Percentiles rank a stretch among this genome's conserved stretches.
phyloP scores from a whole-genome alignment of 495 filamentous ascomycete genomes.

The Aspergillus haitiensis region DNA sequence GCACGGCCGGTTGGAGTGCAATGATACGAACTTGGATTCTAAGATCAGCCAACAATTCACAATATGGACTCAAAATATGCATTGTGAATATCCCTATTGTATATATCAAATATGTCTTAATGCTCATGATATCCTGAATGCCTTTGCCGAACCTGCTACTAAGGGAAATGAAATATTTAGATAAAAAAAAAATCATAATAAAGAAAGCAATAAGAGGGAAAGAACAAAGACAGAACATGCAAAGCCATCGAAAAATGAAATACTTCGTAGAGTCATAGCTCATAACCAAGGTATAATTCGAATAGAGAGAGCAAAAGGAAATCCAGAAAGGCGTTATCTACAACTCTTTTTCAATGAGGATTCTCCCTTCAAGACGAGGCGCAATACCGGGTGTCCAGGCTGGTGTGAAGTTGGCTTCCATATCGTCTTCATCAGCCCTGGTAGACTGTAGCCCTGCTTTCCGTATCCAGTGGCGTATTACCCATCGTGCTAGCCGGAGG shows the following conservation, averaged over 20 bases:
- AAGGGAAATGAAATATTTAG: too few species aligned
- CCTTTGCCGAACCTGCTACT: too few species aligned
- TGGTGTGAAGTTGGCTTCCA: constrained; percentile 54
- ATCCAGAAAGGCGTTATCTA: not conserved
- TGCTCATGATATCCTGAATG: not conserved
- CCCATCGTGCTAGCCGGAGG: constrained; percentile 55
- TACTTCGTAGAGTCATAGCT: constrained; percentile 16
- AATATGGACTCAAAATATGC: not conserved
- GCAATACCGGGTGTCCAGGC: constrained; percentile 79
- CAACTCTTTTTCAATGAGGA: constrained; percentile 41
- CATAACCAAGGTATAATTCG: not conserved
- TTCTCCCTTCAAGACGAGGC: constrained; percentile 75
- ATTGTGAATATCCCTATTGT: not conserved
- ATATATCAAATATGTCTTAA: not conserved
- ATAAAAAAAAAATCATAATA: not conserved
- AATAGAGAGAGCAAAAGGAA: constrained; percentile 13
- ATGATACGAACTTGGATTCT: constrained; percentile 13
- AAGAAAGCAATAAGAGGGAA: not conserved
- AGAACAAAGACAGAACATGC: not conserved
- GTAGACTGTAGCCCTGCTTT: constrained; percentile 56
- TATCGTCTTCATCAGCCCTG: constrained; percentile 43
- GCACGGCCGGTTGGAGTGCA: constrained; percentile 53
- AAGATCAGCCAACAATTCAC: not conserved
- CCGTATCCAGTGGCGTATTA: constrained; percentile 73
- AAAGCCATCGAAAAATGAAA: not conserved